phyloP scores from a whole-genome alignment of 768 basidiomycete species.

The Podaxis pistillaris region DNA sequence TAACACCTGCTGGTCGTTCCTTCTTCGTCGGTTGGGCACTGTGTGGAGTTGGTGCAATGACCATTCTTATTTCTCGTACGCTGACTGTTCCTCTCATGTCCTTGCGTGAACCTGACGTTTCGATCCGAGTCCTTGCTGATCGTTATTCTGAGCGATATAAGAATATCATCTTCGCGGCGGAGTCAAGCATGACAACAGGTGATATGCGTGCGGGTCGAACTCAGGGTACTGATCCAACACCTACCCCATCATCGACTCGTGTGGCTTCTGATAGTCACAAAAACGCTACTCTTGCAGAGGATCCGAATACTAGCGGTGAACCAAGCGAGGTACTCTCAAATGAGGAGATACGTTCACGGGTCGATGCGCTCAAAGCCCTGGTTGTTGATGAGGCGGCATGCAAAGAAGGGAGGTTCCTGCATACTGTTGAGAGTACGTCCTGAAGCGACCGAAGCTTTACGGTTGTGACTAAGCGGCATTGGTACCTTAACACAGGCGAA shows the following conservation, averaged over 20 bases:
- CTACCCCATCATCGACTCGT: not conserved
- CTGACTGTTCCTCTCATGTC: not conserved
- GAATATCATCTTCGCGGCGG: conserved; percentile 42
- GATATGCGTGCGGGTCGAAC: not conserved
- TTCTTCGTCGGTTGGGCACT: conserved; percentile 81
- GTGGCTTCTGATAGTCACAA: not conserved
- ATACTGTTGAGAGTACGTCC: conserved; percentile 7
- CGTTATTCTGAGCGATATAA: conserved; percentile 68
- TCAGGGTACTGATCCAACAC: not conserved
- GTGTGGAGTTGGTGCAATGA: conserved; percentile 74
- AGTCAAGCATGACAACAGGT: not conserved
- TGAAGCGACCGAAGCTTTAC: not conserved
- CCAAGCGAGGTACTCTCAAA: not conserved
- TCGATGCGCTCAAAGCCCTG: conserved; percentile 1
- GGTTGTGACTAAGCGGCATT: not conserved
- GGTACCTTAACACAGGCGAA: not conserved
- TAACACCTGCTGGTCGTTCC: conserved; percentile 66
- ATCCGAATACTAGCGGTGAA: not conserved
- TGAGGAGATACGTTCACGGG: not conserved
- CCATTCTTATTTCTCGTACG: conserved; percentile 69
- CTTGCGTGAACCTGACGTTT: not conserved
- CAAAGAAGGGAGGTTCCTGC: not conserved
- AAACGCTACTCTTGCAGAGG: not conserved
- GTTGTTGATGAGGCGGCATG: not conserved
- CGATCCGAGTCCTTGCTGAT: conserved; percentile 55